Conservation (phyloP, 176 grass and related monocot genomes). For the Cenchrus purpureus region DNA sequence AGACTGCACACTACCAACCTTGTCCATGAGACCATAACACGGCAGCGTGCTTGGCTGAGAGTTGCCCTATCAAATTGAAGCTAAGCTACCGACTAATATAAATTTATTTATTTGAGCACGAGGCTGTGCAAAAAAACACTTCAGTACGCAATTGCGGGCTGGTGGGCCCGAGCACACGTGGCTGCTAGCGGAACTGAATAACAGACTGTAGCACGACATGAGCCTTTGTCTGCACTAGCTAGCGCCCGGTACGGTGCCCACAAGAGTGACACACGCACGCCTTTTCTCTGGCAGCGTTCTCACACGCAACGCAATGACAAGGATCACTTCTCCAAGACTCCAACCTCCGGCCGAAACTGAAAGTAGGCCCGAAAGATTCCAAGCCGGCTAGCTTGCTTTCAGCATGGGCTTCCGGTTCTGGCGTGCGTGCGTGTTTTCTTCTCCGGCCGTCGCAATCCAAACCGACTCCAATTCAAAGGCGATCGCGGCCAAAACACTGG, state of each 20-base stretch:
- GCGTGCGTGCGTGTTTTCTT: neutral
- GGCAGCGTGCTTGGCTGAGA: no score
- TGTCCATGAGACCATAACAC: no score
- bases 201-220: neutral
- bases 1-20: no score
- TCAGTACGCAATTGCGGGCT: neutral
- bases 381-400: neutral
- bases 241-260: no score
- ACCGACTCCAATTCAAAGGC: neutral
- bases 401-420: neutral
- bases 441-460: neutral
- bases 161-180: neutral
- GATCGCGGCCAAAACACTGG: neutral
- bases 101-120: no score
- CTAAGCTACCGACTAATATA: no score
- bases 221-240: neutral
- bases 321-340: neutral
- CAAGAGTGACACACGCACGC: neutral
- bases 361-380: conserved; percentile 7
- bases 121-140: neutral
- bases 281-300: neutral
- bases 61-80: no score
- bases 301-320: neutral
- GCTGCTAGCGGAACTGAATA: neutral
- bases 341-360: neutral